Percentiles rank a stretch among this genome's conserved stretches.
These are phyloP conservation scores for Phytophthora hibernalis DNA, from an alignment of 352 stramenopile species.

Conservation along the genomic window DNA sequence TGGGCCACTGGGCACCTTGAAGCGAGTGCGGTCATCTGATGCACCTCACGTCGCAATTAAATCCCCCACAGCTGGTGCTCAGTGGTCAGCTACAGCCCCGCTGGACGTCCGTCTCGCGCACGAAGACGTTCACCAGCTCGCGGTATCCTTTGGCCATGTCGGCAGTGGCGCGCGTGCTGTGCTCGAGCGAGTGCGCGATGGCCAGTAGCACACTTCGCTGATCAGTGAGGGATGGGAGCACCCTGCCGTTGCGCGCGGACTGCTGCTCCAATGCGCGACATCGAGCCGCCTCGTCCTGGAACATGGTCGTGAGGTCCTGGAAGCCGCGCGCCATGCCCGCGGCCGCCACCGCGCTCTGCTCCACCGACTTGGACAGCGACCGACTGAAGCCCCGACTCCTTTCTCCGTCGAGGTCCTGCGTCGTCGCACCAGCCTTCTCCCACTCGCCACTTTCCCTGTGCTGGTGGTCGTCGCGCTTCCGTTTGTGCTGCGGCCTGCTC, in stretches of 20 bases:
- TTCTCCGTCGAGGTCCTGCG: conserved; percentile 12
- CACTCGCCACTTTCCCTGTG: background rate
- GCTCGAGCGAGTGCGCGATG: conserved; percentile 50
- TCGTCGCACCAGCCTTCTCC: conserved; percentile 8
- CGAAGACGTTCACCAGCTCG: conserved; percentile 43
- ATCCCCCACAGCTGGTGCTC: background rate
- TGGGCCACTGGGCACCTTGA: conserved; percentile 1
- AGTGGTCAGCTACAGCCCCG: conserved; percentile 3
- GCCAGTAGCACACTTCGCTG: conserved; percentile 45
- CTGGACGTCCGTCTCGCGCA: conserved; percentile 29
- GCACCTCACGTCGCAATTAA: conserved; percentile 8
- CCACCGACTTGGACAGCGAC: conserved; percentile 50
- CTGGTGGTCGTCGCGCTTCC: conserved; percentile 20
- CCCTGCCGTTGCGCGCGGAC: background rate
- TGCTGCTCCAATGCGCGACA: conserved; percentile 33
- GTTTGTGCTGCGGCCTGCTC: conserved; percentile 9
- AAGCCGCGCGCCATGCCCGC: conserved; percentile 53
- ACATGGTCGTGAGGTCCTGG: conserved; percentile 48
- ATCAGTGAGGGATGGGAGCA: conserved; percentile 17
- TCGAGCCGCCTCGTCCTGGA: conserved; percentile 41
- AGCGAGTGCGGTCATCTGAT: background rate
- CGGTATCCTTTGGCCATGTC: conserved; percentile 55
- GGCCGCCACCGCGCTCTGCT: conserved; percentile 57
- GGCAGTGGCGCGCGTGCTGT: conserved; percentile 51
- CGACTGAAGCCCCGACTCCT: conserved; percentile 21